Evolutionary conservation across 345 rosid genomes (phyloP).

Genomic region (Carallia brachiata): DNA sequence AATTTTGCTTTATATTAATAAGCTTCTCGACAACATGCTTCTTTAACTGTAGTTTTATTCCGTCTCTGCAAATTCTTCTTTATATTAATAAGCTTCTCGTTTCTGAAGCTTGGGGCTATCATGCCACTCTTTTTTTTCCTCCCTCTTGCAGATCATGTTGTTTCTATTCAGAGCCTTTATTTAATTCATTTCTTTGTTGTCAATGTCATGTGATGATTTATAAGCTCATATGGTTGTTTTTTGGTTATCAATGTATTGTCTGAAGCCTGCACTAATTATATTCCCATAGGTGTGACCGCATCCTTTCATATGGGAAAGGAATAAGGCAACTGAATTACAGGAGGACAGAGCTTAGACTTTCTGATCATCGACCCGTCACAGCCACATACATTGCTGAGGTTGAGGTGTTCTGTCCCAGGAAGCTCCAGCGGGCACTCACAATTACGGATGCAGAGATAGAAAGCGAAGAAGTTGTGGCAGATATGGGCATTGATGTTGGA

Average conservation of each 20-base stretch:
- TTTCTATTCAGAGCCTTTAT: neutral
- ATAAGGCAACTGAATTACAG: slow-evolving; percentile 67
- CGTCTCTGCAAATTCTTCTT: too few relatives aligned
- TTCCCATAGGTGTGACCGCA: slow-evolving; percentile 78
- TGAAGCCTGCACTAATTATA: neutral
- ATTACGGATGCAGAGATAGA: slow-evolving; percentile 85
- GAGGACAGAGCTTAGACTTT: slow-evolving; percentile 65
- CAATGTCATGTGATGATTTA: neutral
- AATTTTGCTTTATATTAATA: too few relatives aligned
- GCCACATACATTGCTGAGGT: slow-evolving; percentile 81
- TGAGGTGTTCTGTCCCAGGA: slow-evolving; percentile 72
- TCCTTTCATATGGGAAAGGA: slow-evolving; percentile 78
- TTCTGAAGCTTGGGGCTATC: too few relatives aligned
- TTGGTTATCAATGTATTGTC: slow-evolving; percentile 9
- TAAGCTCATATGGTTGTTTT: neutral
- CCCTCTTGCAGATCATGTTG: neutral
- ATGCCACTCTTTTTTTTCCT: too few relatives aligned
- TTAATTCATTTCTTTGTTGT: neutral
- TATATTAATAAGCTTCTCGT: too few relatives aligned
- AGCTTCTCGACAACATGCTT: too few relatives aligned
- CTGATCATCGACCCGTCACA: slow-evolving; percentile 95
- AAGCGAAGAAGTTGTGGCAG: slow-evolving; percentile 36
- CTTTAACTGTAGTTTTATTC: too few relatives aligned
- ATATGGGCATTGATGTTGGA: slow-evolving; percentile 32
- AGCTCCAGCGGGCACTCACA: slow-evolving; percentile 83